These are phyloP conservation scores for Ceratobasidium sp. DNA, from an alignment of 1,284 basidiomycete species.

Conservation along the genomic window DNA sequence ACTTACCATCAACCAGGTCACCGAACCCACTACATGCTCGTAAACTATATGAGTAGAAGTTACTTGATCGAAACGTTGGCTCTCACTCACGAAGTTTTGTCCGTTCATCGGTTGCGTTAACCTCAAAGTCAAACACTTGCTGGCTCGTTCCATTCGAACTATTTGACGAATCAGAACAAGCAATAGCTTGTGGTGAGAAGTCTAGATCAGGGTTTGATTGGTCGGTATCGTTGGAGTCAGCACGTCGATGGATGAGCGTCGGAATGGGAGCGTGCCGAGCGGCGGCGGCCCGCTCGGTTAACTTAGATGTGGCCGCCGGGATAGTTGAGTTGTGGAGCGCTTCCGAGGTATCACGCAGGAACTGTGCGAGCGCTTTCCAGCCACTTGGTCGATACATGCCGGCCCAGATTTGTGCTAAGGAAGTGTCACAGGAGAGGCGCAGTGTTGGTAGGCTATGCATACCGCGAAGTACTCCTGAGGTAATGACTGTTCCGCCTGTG, in stretches of 20 bases:
- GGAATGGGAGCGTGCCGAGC: neutral
- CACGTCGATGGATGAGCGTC: neutral
- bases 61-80: too few relatives aligned
- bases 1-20: conserved; percentile 6
- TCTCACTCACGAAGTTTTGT: neutral
- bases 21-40: neutral
- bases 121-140: conserved; percentile 14
- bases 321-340: neutral
- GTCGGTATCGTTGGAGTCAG: neutral
- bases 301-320: neutral
- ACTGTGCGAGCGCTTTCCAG: conserved; percentile 30
- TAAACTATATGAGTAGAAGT: neutral
- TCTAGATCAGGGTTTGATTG: neutral
- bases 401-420: conserved; percentile 15
- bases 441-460: neutral
- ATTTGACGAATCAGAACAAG: conserved; percentile 45
- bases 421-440: too few relatives aligned
- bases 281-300: neutral
- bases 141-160: neutral
- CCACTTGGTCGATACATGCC: conserved; percentile 36
- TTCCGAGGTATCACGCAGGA: neutral
- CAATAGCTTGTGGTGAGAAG: conserved; percentile 13
- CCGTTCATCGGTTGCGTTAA: neutral
- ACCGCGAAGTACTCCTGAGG: conserved; percentile 10
- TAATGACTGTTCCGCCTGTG: neutral